Evolutionary conservation across 2,329 filamentous ascomycete species (phyloP), one percentile per base, ranked within the genome.

Genomic region (Scedosporium apiospermum): DNA sequence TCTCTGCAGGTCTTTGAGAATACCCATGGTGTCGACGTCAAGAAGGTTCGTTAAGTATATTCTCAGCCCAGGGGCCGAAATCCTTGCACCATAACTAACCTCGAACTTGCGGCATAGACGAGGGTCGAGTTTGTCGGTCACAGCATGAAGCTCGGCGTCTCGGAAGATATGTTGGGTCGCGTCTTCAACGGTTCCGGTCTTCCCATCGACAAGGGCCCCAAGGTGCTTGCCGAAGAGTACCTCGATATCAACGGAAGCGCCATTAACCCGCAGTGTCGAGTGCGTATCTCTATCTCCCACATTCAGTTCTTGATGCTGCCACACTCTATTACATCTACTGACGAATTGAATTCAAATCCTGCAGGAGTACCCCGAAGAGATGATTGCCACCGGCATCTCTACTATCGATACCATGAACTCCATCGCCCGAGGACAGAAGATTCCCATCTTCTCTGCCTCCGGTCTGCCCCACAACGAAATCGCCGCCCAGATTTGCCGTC

Each of bases 381-480:
- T 99, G 93, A 98, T 99, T 72, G 95, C 93, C 42, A 99, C 95
- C 58, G 95, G 95, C 87, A 99, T 99, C 76, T 98, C 93, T 66
- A 93, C 95, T 73, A 98, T 99, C 72, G 93, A 98, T 75, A 96
- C 93, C 65, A 98, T 98, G 93, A 92, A 92, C 82, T 93, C 89
- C 65, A 96, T 98, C 76, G 95, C 96, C 67, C 92, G 95, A 85
- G 95, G 95, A 66, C 95, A 99, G 77, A 99, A 99, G 84, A 99
- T 99, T 68, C 95, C 96, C 70, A 99, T 99, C 72, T 99, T 99
- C 86, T 99, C 95, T 27, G 92, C 95, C 62, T 88, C 95, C 65
- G 95, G 95, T 92, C 86, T 99, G 64, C 96, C 96, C 46, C 96
- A 99, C 81, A 99, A 99, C 80, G 95, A 99, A 82, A 98, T 99